Percentiles rank a stretch among this genome's conserved stretches.
Conservation (phyloP, 306 rosid genomes). For the Quercus berberidifolia region DNA sequence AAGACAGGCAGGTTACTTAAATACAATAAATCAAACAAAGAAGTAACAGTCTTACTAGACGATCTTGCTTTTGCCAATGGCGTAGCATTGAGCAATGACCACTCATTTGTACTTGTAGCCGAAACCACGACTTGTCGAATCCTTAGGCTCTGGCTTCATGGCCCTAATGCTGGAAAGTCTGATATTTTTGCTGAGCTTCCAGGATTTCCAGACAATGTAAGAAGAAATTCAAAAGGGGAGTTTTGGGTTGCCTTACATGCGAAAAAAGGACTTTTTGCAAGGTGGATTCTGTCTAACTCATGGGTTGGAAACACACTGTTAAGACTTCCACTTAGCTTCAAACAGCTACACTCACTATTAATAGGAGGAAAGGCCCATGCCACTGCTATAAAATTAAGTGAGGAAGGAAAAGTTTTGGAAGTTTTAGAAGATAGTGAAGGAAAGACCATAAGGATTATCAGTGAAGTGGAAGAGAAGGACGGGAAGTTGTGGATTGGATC, state of each 20-base stretch:
- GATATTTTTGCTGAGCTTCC: conserved; percentile 65
- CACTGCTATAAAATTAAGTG: conserved; percentile 53
- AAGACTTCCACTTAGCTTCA: conserved; percentile 53
- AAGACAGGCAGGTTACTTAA: conserved; percentile 70
- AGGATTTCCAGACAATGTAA: conserved; percentile 78
- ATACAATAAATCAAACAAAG: conserved; percentile 58
- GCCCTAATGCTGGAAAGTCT: conserved; percentile 62
- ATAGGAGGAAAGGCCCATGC: conserved; percentile 73
- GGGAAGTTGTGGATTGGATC: conserved; percentile 89
- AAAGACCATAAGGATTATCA: conserved; percentile 55
- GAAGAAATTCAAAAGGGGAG: conserved; percentile 69
- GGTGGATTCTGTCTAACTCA: conserved; percentile 40
- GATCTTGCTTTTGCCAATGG: conserved; percentile 82
- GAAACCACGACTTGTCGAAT: conserved; percentile 58
- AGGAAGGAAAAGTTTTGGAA: conserved; percentile 56
- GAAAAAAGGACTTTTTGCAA: conserved; percentile 44
- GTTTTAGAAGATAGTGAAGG: conserved; percentile 82
- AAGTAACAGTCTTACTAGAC: conserved; percentile 52
- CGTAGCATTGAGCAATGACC: conserved; percentile 72
- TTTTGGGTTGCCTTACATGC: conserved; percentile 90
- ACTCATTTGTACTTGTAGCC: conserved; percentile 70
- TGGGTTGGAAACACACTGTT: conserved; percentile 57
- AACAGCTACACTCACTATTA: conserved; percentile 52
- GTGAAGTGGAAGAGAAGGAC: conserved; percentile 88
- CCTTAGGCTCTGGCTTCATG: conserved; percentile 78